These are phyloP conservation scores for Pyrrhoderma noxium DNA, from an alignment of 1,284 basidiomycete species.

Conservation along the genomic window DNA sequence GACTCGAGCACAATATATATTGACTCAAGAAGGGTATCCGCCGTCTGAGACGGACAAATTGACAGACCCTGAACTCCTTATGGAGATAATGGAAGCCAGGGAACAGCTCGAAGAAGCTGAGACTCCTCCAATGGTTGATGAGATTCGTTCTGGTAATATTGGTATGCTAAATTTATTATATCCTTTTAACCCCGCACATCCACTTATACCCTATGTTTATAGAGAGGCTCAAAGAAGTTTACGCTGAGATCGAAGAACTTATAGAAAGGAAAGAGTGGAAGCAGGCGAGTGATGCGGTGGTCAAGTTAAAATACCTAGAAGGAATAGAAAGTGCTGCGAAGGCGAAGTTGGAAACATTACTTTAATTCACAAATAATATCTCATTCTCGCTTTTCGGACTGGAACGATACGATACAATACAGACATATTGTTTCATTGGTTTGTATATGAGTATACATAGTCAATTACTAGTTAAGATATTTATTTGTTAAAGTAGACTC, in stretches of 20 bases:
- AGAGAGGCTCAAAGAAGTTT: slow-evolving; percentile 50
- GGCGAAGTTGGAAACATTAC: slow-evolving; percentile 23
- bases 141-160: slow-evolving; percentile 49
- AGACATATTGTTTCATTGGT: too few species aligned
- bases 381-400: too few species aligned
- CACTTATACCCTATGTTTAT: slow-evolving; percentile 7
- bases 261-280: slow-evolving; percentile 52
- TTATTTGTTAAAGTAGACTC: too few species aligned
- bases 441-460: too few species aligned
- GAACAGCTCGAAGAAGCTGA: slow-evolving; percentile 71
- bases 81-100: slow-evolving; percentile 75
- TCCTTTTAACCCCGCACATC: neutral
- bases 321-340: slow-evolving; percentile 67
- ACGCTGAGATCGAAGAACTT: slow-evolving; percentile 41
- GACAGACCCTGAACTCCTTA: slow-evolving; percentile 67
- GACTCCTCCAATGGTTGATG: slow-evolving; percentile 34
- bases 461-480: too few species aligned
- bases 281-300: slow-evolving; percentile 49
- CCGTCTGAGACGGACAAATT: slow-evolving; percentile 71
- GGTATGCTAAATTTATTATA: slow-evolving; percentile 42
- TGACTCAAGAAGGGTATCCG: slow-evolving; percentile 53
- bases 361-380: neutral
- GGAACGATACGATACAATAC: too few species aligned
- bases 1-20: slow-evolving; percentile 62
- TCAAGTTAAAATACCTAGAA: slow-evolving; percentile 72